Evolutionary conservation across 306 rosid genomes (phyloP).

Genomic region (Dalbergia cultrata): DNA sequence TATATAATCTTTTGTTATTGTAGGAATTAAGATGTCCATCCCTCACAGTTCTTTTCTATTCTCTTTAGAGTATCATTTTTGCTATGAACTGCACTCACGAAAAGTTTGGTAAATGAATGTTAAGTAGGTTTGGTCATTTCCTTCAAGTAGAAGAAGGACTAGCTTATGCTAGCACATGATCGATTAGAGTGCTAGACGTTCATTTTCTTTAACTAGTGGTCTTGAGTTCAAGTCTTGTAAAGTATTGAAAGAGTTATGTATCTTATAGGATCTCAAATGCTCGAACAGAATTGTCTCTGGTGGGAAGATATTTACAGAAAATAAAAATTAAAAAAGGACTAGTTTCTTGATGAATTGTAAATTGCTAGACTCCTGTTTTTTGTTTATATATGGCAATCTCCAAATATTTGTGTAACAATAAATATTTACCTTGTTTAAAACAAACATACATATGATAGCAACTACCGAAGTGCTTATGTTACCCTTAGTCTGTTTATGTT

Average conservation of each 20-base stretch:
- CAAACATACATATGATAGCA: neutral
- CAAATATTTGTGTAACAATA: neutral
- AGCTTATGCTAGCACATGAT: too few relatives aligned
- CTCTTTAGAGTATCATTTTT: neutral
- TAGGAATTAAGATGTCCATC: constrained; percentile 18
- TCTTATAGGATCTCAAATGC: too few relatives aligned
- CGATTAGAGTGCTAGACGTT: too few relatives aligned
- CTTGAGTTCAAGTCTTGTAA: too few relatives aligned
- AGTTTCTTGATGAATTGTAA: constrained; percentile 27
- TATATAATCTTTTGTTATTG: constrained; percentile 14
- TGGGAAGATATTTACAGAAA: too few relatives aligned
- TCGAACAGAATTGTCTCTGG: too few relatives aligned
- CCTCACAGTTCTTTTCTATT: neutral
- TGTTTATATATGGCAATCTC: neutral
- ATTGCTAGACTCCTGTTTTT: neutral
- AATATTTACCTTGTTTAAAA: neutral
- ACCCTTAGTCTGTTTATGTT: constrained; percentile 13
- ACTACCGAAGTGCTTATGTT: neutral
- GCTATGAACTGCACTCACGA: neutral
- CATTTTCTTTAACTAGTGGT: too few relatives aligned
- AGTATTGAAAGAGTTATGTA: too few relatives aligned
- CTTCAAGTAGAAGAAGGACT: neutral
- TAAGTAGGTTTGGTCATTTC: constrained; percentile 4
- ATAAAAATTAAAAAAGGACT: neutral
- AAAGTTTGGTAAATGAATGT: neutral